Base-by-base conservation (phyloP, 2,329 filamentous ascomycete species). In the Dryadomyces quercivorus region DNA sequence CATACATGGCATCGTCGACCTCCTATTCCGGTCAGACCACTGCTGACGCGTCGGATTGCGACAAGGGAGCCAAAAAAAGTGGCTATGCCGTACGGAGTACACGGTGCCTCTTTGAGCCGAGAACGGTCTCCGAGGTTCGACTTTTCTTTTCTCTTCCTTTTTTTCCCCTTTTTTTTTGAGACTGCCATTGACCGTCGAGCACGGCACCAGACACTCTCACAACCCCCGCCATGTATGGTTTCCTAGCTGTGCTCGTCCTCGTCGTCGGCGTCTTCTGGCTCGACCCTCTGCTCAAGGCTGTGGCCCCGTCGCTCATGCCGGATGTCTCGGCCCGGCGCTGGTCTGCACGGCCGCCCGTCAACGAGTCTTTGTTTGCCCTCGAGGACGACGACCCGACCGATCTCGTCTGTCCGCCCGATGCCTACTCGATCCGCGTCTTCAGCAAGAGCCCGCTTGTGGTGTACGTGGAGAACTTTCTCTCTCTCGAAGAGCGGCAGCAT, bases 401-500 rank as follows among this genome's bases (percentile, higher is more conserved):
- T 55, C 7, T 5, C 16, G 59, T 63, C 44, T 78, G 74, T 53
- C 61, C 63, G 0, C 61, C 65, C 1, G 70, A 76, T 56, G 59
- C 66, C 2, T 77, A 78, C 61, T 65, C 67, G 1, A 69, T 75
- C 45, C 73, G 75, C 54, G 67, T 80, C 22, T 63, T 75, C 55
- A 76, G 69, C 47, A 69, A 72, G 53, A 72, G 72, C 54, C 77
- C 77, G 20, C 62, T 80, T 42, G 74, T 80, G 2, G 61, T 80
- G 4, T 80, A 80, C 57, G 65, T 80, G 13, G 75, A 78, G 64
- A 67, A 71, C 18, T 80, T 80, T 59, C 58, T 80, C 53, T 70
- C 66, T 15, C 57, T 59, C 9, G 64, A 64, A 4, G 77, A 80
- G 62, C 69, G 71, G 50, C 57, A 59, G 36, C 72, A 78, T 59